Evolutionary conservation across 2,329 filamentous ascomycete species (phyloP), one percentile per base, ranked within the genome.

Genomic region (Elsinoe arachidis): DNA sequence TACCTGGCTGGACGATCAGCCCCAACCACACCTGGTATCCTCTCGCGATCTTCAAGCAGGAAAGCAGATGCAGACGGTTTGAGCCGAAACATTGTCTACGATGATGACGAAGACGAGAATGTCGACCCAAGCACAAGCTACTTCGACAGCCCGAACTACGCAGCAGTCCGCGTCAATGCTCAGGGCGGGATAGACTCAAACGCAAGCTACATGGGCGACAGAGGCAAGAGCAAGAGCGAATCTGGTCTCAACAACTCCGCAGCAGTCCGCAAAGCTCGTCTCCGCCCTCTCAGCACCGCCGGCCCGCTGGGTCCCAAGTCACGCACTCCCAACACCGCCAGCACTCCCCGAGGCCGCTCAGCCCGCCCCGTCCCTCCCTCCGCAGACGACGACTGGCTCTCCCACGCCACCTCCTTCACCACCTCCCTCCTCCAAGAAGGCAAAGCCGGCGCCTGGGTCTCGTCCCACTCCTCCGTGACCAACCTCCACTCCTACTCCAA

Each of bases 361-460:
- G 56, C 30, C 6, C 21, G 12, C 12, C 56, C 23, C 6, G 26
- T 3, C 2, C 34, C 33, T 34, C 43, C 57, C 15, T 63, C 47
- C 5, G 57, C 64, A 7, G 73, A 78, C 54, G 74, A 80, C 52
- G 79, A 80, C 65, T 85, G 82, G 82, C 72, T 84, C 56, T 76
- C 82, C 44, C 78, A 81, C 55, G 78, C 81, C 0, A 80, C 80
- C 2, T 73, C 81, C 6, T 76, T 77, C 0, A 77, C 84, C 4
- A 78, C 80, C 1, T 77, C 78, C 3, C 76, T 80, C 17, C 77
- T 80, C 4, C 73, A 80, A 37, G 81, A 84, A 62, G 76, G 77
- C 58, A 84, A 84, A 62, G 82, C 82, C n/a, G 81, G 84, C 64
- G 78, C 77, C 57, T 84, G 81, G 81, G 72, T 84, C 2, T 72